Conservation (phyloP, 2,329 filamentous ascomycete genomes). For the Curvularia sp. region DNA sequence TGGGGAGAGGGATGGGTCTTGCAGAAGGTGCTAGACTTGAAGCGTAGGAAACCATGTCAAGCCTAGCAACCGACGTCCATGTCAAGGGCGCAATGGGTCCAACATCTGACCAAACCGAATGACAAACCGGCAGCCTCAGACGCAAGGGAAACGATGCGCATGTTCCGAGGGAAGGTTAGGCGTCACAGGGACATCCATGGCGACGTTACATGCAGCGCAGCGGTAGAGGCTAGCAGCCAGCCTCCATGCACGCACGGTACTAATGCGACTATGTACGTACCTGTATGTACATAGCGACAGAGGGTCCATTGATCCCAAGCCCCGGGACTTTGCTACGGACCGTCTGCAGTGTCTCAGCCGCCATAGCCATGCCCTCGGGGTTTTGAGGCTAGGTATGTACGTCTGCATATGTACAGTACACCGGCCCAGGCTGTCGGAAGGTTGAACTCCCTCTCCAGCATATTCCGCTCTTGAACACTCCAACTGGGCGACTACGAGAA, state of each 20-base stretch:
- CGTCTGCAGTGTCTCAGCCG: not conserved
- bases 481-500: not conserved
- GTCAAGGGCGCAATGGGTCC: not conserved
- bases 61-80: slow-evolving; percentile 7
- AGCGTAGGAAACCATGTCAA: slow-evolving; percentile 20
- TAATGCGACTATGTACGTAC: no score
- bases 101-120: slow-evolving; percentile 9
- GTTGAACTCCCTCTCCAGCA: not conserved
- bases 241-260: not conserved
- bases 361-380: slow-evolving; percentile 5
- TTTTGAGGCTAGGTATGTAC: not conserved
- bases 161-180: not conserved
- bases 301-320: not conserved
- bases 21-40: slow-evolving; percentile 16
- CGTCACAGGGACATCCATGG: slow-evolving; percentile 9
- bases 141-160: not conserved
- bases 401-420: not conserved
- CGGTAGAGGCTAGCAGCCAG: not conserved
- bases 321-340: not conserved
- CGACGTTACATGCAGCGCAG: slow-evolving; percentile 9
- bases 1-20: slow-evolving; percentile 23
- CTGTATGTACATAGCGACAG: no score
- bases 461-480: not conserved
- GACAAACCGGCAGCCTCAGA: slow-evolving; percentile 7
- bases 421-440: not conserved